phyloP scores from a whole-genome alignment of 2,329 filamentous ascomycete species.

The Acephala macrosclerotiorum region DNA sequence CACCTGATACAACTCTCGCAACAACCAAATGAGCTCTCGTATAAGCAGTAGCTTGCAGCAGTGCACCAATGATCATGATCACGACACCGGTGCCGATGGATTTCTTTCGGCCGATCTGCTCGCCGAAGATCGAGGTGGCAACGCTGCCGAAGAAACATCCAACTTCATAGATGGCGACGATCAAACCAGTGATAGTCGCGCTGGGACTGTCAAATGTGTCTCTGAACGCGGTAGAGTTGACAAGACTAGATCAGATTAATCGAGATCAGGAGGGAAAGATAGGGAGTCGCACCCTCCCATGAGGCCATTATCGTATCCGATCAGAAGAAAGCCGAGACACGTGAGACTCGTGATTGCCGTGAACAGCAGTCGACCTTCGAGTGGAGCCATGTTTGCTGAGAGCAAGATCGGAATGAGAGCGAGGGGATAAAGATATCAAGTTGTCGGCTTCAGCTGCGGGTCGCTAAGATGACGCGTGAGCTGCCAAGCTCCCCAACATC shows the following conservation, averaged over 20 bases:
- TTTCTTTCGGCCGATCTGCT: conserved; percentile 59
- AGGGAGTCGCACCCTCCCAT: conserved; percentile 47
- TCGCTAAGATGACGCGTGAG: neutral
- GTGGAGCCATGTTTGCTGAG: conserved; percentile 20
- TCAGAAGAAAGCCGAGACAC: conserved; percentile 55
- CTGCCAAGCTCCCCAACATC: neutral
- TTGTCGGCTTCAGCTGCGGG: neutral
- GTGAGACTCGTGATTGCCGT: conserved; percentile 53
- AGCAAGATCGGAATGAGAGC: neutral
- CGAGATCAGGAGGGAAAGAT: conserved; percentile 16
- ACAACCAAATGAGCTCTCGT: conserved; percentile 60
- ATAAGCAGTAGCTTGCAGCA: conserved; percentile 49
- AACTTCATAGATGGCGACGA: conserved; percentile 58
- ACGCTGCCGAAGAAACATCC: conserved; percentile 59
- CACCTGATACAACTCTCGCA: conserved; percentile 54
- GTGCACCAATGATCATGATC: conserved; percentile 64
- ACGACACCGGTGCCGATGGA: conserved; percentile 62
- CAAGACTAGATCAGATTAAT: conserved; percentile 27
- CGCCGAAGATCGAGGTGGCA: conserved; percentile 57
- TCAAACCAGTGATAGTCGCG: conserved; percentile 52
- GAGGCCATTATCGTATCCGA: conserved; percentile 56
- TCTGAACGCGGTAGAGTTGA: conserved; percentile 51
- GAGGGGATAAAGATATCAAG: neutral
- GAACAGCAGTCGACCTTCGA: conserved; percentile 45
- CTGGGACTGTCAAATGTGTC: conserved; percentile 49